Conservation (phyloP, 164 flowering plant genomes). For the Umbellularia californica region DNA sequence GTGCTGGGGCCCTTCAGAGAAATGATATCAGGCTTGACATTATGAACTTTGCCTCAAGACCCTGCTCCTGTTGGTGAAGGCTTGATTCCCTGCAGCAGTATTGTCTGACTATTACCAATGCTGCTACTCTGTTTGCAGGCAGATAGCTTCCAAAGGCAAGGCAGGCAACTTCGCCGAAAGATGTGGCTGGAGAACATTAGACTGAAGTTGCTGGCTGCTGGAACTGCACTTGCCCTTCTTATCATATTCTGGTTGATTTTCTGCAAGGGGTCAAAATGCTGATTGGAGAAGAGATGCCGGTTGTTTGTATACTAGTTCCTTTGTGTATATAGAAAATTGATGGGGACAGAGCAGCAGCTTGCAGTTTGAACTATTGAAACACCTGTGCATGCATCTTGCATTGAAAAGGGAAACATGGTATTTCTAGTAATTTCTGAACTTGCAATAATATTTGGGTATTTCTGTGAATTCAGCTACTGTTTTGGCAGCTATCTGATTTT, state of each 20-base stretch:
- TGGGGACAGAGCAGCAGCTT: no score
- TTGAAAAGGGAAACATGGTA: background rate
- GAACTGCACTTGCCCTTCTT: conserved; percentile 42
- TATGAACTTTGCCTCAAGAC: background rate
- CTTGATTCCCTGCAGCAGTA: background rate
- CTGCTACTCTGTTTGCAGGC: conserved; percentile 39
- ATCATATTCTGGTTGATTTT: conserved; percentile 57
- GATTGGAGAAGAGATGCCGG: conserved; percentile 7
- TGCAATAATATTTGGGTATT: background rate
- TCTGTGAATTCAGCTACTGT: background rate
- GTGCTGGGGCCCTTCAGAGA: background rate
- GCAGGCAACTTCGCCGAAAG: conserved; percentile 79
- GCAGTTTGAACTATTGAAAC: background rate
- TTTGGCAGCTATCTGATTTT: no score
- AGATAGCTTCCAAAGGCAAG: conserved; percentile 98
- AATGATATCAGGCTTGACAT: background rate
- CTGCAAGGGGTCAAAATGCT: conserved; percentile 69
- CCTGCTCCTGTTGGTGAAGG: background rate
- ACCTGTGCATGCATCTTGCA: background rate
- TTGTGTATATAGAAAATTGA: background rate
- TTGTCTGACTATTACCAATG: background rate
- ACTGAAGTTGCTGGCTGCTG: conserved; percentile 73
- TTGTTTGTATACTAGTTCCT: background rate
- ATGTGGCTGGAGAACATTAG: conserved; percentile 96
- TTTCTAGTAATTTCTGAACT: background rate